phyloP scores from a whole-genome alignment of 805 yeast genomes.

The Wickerhamia fluorescens region DNA sequence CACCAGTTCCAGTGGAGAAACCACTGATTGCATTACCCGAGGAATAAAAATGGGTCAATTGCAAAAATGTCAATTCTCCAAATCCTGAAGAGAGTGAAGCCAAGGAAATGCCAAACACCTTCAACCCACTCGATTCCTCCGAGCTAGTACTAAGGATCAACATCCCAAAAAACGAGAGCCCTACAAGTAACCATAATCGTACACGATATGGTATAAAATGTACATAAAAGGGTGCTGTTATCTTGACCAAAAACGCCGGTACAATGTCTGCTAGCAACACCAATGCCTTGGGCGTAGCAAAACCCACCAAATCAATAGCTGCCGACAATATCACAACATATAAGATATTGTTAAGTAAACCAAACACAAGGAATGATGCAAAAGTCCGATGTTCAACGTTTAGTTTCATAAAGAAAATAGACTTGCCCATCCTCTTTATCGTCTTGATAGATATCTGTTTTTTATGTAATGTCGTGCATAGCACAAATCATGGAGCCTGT shows the following conservation, averaged over 20 bases:
- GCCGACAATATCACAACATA: slow-evolving; percentile 90
- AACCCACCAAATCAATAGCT: slow-evolving; percentile 87
- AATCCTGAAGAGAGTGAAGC: slow-evolving; percentile 85
- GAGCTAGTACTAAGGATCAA: slow-evolving; percentile 44
- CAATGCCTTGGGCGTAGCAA: slow-evolving; percentile 73
- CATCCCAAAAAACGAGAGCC: slow-evolving; percentile 70
- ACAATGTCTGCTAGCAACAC: slow-evolving; percentile 81
- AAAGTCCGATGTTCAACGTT: slow-evolving; percentile 40
- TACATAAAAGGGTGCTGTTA: slow-evolving; percentile 72
- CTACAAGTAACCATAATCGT: slow-evolving; percentile 51
- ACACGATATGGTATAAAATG: slow-evolving; percentile 53
- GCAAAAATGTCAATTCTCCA: slow-evolving; percentile 86
- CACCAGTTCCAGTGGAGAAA: slow-evolving; percentile 94
- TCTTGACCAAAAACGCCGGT: slow-evolving; percentile 71
- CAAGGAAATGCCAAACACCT: slow-evolving; percentile 61
- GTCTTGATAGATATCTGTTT: no score
- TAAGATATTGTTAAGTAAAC: slow-evolving; percentile 78
- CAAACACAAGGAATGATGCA: slow-evolving; percentile 70
- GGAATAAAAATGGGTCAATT: slow-evolving; percentile 71
- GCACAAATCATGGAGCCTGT: no score
- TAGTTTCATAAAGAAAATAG: no score
- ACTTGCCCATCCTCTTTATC: no score
- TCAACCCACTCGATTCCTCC: slow-evolving; percentile 24
- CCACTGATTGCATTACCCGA: slow-evolving; percentile 61
- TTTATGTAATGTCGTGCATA: no score